Percentiles rank a stretch among this genome's conserved stretches.
phyloP scores from a whole-genome alignment of 2,329 filamentous ascomycete species.

The Diaporthe humulicola region DNA sequence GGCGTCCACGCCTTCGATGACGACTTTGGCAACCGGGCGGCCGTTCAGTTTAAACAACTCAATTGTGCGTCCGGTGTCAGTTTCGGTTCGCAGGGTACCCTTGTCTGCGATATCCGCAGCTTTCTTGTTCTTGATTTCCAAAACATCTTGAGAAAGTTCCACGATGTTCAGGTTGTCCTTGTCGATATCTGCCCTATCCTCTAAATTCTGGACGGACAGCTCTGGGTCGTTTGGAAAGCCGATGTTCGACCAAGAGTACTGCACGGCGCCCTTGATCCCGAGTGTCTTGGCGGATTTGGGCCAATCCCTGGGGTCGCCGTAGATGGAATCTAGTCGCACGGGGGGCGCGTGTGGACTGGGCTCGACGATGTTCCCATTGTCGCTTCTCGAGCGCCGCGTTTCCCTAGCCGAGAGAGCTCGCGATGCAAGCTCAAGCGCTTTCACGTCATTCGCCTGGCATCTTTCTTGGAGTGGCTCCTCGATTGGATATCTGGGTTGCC shows the following conservation, averaged over 20 bases:
- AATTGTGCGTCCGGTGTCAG: neutral
- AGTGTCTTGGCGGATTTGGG: neutral
- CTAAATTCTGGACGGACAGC: neutral
- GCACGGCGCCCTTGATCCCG: neutral
- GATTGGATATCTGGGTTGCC: neutral
- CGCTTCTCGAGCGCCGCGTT: neutral
- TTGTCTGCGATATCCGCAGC: neutral
- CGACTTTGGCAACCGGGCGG: neutral
- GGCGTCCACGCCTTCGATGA: neutral
- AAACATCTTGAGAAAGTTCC: neutral
- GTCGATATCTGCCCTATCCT: neutral
- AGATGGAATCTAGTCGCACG: neutral
- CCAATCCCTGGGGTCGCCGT: neutral
- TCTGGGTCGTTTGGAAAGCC: neutral
- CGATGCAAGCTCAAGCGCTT: neutral
- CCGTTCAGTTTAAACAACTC: neutral
- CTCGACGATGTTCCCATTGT: neutral
- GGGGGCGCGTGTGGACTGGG: neutral
- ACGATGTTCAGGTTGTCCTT: constrained; percentile 1
- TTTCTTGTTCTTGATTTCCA: neutral
- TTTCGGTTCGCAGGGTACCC: neutral
- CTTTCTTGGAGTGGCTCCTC: neutral
- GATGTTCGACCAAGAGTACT: constrained; percentile 1
- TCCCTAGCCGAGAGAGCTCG: neutral
- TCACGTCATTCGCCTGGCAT: neutral